Conservation (phyloP, 805 yeast species). For the Alloascoidea africana region DNA sequence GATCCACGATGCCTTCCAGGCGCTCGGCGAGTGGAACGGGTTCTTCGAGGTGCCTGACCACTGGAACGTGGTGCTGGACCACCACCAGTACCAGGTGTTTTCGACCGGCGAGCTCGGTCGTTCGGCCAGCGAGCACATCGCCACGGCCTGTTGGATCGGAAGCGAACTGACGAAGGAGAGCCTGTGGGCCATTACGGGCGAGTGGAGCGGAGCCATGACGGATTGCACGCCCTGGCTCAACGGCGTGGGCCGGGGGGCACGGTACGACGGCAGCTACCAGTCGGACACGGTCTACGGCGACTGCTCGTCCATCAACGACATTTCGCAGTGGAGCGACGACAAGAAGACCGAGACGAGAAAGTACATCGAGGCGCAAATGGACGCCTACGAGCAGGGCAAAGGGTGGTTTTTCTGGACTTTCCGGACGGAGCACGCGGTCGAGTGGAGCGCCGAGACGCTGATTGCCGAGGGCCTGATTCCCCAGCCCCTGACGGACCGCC, state of each 20-base stretch:
- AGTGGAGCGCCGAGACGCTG: conserved; percentile 71
- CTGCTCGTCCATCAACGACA: conserved; percentile 33
- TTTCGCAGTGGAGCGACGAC: conserved; percentile 35
- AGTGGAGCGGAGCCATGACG: conserved; percentile 76
- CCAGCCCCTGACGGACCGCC: conserved; percentile 57
- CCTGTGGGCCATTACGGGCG: conserved; percentile 66
- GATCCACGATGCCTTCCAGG: conserved; percentile 67
- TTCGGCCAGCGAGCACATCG: conserved; percentile 36
- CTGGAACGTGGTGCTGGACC: conserved; percentile 64
- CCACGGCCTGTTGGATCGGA: conserved; percentile 29
- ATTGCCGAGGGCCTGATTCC: conserved; percentile 55
- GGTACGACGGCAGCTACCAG: conserved; percentile 48
- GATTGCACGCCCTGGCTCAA: conserved; percentile 79
- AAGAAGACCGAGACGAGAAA: conserved; percentile 41
- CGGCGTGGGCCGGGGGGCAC: conserved; percentile 64
- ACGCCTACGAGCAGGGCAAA: conserved; percentile 48
- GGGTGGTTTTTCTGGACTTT: conserved; percentile 91
- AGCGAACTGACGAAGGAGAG: conserved; percentile 24
- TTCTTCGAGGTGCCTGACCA: conserved; percentile 26
- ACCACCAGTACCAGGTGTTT: conserved; percentile 80
- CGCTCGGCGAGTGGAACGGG: conserved; percentile 44
- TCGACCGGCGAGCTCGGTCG: conserved; percentile 39
- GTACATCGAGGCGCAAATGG: conserved; percentile 71
- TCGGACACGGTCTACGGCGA: conserved; percentile 22
- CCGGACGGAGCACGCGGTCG: conserved; percentile 66